Evolutionary conservation across 768 basidiomycete species (phyloP), one percentile per base, ranked within the genome.

Genomic region (Phylloporus sp.): DNA sequence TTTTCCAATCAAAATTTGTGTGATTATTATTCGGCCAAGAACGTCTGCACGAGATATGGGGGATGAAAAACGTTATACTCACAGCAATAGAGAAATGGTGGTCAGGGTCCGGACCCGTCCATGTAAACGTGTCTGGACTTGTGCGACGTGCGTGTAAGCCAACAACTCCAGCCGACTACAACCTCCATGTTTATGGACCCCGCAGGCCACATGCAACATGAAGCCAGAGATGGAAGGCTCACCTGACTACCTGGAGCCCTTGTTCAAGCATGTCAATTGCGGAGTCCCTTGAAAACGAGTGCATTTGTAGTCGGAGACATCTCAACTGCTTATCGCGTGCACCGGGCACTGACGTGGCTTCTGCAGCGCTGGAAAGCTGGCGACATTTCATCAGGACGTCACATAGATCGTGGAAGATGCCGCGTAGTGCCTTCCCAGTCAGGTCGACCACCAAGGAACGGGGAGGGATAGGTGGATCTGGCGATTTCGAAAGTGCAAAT

Each of bases 21-120:
- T 45, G 27, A 4, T 47, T 1, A 11, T 35, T 7, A 48, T 35
- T 36, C 26, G 3, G 18, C 34, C n/a, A 12, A 35, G 39, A 39
- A 50, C 38, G 15, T 13, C n/a, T 15, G 22, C 5, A 35, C 20
- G 24, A 43, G 10, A 29, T 24, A 32, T 15, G 16, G 9, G 18
- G 20, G 16, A 50, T 35, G 39, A 23, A 27, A 24, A 26, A 41
- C 15, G 13, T 0, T 9, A 7, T 26, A 72, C 78, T 57, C 59
- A 83, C 83, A 27, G 81, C 80, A n/a, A 71, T 80, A 1, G 81
- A 81, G 58, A 82, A 80, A 56, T 84, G 79, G 52, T 84, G 81
- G 12, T 75, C 76, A 23, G 81, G 81, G 58, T 82, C 81, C 5
- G 80, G 81, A 4, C 81, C 79, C n/a, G 70, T 76, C 84, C 84